Evolutionary conservation across 257 asterid species (phyloP).

Genomic region (Lycium ferocissimum): DNA sequence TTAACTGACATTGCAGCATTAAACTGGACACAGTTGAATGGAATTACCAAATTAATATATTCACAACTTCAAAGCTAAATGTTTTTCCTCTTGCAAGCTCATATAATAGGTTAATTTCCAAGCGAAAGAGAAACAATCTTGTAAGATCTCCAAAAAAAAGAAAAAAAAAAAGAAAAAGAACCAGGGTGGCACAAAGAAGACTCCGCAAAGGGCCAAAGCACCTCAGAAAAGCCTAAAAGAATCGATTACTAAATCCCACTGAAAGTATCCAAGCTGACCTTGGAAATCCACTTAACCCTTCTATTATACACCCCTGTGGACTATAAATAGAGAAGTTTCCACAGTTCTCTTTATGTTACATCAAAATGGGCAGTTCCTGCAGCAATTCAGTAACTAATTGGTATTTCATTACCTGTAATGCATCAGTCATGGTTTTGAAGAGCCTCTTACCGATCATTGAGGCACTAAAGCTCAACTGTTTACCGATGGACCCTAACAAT

Average conservation of each 20-base stretch:
- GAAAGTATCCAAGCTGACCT: background rate
- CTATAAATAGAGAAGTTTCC: background rate
- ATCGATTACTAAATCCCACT: background rate
- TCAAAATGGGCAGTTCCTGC: background rate
- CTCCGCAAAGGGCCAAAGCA: background rate
- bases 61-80: background rate
- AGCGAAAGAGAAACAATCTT: background rate
- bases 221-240: conserved; percentile 8
- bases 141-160: background rate
- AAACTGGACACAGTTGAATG: background rate
- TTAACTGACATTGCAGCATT: background rate
- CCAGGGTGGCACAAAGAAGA: conserved; percentile 5
- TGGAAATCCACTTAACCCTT: conserved; percentile 19
- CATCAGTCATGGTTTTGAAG: background rate
- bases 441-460: background rate
- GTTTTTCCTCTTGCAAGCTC: background rate
- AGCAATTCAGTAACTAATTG: background rate
- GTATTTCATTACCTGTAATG: background rate
- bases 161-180: background rate
- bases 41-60: background rate
- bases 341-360: too few species aligned
- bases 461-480: background rate
- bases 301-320: background rate
- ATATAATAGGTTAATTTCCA: background rate
- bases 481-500: background rate